These are phyloP conservation scores for Hypericum perforatum DNA, from an alignment of 345 rosid genomes.

Conservation along the genomic window DNA sequence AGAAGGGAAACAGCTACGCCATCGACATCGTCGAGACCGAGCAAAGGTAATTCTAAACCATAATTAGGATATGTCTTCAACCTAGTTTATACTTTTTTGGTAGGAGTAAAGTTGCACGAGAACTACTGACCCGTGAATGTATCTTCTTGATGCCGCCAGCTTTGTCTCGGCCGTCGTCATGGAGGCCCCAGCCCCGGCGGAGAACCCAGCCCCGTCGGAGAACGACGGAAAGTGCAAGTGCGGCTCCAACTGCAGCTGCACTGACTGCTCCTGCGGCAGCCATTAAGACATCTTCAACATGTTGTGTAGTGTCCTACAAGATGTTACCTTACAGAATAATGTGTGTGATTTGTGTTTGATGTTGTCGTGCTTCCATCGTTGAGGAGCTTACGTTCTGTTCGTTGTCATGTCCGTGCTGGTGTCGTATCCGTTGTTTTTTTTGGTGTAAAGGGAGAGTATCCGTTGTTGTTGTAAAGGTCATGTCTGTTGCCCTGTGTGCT, in stretches of 20 bases:
- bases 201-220: too few species aligned
- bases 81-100: not conserved
- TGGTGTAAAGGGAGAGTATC: slow-evolving; percentile 21
- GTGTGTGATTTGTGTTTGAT: not conserved
- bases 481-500: slow-evolving; percentile 15
- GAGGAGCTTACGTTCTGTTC: not conserved
- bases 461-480: slow-evolving; percentile 20
- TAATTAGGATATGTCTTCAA: not conserved
- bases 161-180: slow-evolving; percentile 26
- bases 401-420: not conserved
- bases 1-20: slow-evolving; percentile 58
- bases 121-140: too few species aligned
- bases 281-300: too few species aligned
- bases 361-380: not conserved
- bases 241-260: slow-evolving; percentile 59
- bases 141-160: slow-evolving; percentile 25
- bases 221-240: slow-evolving; percentile 76
- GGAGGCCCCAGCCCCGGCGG: slow-evolving; percentile 37
- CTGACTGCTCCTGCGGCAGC: slow-evolving; percentile 50
- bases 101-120: not conserved
- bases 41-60: slow-evolving; percentile 30
- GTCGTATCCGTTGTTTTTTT: slow-evolving; percentile 6
- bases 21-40: slow-evolving; percentile 49
- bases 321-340: not conserved
- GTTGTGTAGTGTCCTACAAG: too few species aligned